Base-by-base conservation (phyloP, 371 early-diverging fungal species). In the Dichotomocladium elegans region DNA sequence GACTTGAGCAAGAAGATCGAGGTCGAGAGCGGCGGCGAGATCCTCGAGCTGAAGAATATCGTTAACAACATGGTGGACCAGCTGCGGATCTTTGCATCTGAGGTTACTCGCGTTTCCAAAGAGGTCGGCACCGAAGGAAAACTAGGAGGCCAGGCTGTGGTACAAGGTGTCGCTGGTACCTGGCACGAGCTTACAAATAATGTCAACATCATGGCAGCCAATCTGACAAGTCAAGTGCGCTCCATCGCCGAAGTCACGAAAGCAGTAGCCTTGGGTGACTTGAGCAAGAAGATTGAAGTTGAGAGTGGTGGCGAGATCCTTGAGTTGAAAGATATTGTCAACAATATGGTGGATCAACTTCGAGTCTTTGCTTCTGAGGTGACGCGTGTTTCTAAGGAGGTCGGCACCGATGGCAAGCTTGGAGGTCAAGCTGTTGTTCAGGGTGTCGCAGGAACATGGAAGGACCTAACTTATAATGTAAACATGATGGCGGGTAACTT, bases 121-220 rank as follows among this genome's bases (percentile, higher is more conserved):
- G 82, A 82, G 46, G 86, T 86, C 42, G 83, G 86, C 14, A 76
- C 72, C 10, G 77, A 82, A 49, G 83, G 81, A 14, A 72, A 71
- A 42, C 63, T 83, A 2, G 84, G 84, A 30, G 74, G 76, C 8
- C 76, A 78, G 37, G 81, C 80, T 14, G 58, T 72, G 34, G 49
- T 69, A 22, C 68, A 67, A 28, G 78, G 80, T 15, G 65, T 53
- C 7, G 74, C 69, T 21, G 89, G 89, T 25, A 72, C 75, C 12
- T 89, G 86, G 86, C 71, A 69, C 22, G 86, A 86, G 31, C 63
- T 86, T 44, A 79, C 80, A 12, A 72, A 69, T 54, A 77, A 80
- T 46, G 75, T 84, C 53, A 86, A 84, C 56, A 42, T 68, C 49
- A 61, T 84, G 82, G 80, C 82, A 0, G 64, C 59, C 51, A 80